Base-by-base conservation (phyloP, 1,139 yeast genomes). In the Yamadazyma atmosphaerica region DNA sequence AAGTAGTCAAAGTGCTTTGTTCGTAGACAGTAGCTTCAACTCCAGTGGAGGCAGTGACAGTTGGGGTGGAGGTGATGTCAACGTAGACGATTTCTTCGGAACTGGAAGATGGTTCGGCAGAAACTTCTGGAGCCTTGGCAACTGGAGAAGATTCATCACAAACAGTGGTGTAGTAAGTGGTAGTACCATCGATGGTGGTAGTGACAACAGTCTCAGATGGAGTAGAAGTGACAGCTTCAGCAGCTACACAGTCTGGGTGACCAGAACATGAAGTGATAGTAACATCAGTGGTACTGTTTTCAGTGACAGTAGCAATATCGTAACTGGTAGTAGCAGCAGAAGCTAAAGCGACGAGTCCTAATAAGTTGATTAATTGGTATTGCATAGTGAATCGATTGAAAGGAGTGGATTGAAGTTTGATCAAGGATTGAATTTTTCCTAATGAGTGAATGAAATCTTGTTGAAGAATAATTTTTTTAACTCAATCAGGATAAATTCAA, bases 211-310 rank as follows among this genome's bases (percentile, higher is more conserved):
- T 67, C 31, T 60, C 39, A 28, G 42, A 37, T 38, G 35, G 39
- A 21, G 33, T 21, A 25, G 41, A 23, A 16, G 35, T 35, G 29
- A 52, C 44, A 38, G 65, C 56, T 38, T 33, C 43, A 34, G 43
- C 45, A 35, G 36, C 47, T 13, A 28, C 40, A 46, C 52, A 49
- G 33, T 34, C 33, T 38, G 58, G 61, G 51, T 68, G 46, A 49
- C 67, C 61, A 30, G 67, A 50, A 54, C 76, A 71, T 34, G 69
- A 60, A 42, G 74, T 69, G 58, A 71, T 60, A 50, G 76, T 71
- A 42, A 60, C 68, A 39, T 59, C 65, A 40, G 66, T 61, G 48
- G 72, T 63, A 49, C 48, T 42, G 45, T 47, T 37, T 19, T 62
- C 53, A 42, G 74, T 68, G 46, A 66, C 70, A 37, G 71, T 65